These are phyloP conservation scores for Cyclotella cryptica DNA, from an alignment of 108 stramenopile species.

Conservation along the genomic window DNA sequence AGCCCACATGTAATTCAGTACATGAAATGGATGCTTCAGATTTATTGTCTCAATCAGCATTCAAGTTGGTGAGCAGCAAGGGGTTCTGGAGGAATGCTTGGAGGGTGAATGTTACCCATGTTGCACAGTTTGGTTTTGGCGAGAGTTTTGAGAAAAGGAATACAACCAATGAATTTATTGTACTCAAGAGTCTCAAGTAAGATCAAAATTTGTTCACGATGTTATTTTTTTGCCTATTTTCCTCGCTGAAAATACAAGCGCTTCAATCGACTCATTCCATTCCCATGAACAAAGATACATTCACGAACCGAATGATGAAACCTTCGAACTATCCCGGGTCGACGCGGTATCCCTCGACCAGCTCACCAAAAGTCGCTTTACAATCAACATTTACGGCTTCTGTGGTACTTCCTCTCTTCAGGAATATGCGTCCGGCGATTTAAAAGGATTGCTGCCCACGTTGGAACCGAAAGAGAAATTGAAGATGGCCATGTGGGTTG, in stretches of 20 bases:
- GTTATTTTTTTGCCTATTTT: not conserved
- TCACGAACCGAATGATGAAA: conserved; percentile 63
- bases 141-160: not conserved
- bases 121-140: not conserved
- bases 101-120: conserved; percentile 42
- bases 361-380: conserved; percentile 66
- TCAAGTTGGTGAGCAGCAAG: conserved; percentile 49
- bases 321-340: conserved; percentile 79
- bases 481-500: conserved; percentile 66
- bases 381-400: conserved; percentile 77
- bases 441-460: conserved; percentile 35
- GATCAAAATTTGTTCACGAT: not conserved
- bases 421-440: conserved; percentile 51
- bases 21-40: conserved; percentile 42
- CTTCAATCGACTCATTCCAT: too few species aligned
- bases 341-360: conserved; percentile 88
- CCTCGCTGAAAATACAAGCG: not conserved
- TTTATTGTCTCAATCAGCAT: conserved; percentile 28
- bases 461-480: conserved; percentile 62
- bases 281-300: conserved; percentile 17
- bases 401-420: conserved; percentile 74
- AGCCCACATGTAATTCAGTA: conserved; percentile 57
- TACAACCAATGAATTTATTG: conserved; percentile 23
- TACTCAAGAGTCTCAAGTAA: conserved; percentile 57
- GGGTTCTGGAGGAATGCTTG: conserved; percentile 64